These are phyloP conservation scores for Wickerhamiella slavikovae DNA, from an alignment of 805 yeast species.

Conservation along the genomic window DNA sequence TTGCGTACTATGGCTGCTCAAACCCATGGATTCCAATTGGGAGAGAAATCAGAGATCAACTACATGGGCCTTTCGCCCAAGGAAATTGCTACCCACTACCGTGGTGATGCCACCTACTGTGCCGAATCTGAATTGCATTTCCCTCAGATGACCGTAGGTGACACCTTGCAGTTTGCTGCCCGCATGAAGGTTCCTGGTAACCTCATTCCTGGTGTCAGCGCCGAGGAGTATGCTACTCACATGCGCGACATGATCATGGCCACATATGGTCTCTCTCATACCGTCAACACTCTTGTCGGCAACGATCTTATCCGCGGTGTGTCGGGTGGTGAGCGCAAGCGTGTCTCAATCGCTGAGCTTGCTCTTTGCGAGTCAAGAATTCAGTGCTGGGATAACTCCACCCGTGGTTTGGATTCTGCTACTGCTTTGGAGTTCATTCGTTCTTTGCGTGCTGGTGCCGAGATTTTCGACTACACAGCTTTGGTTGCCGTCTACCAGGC, in stretches of 20 bases:
- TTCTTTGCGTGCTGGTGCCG: conserved; percentile 44
- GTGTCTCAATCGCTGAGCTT: conserved; percentile 70
- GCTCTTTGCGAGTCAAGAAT: conserved; percentile 41
- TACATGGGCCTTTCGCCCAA: conserved; percentile 42
- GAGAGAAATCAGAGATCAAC: conserved; percentile 29
- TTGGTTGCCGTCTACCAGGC: conserved; percentile 54
- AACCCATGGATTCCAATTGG: conserved; percentile 25
- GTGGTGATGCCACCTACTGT: conserved; percentile 26
- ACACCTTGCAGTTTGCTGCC: conserved; percentile 51
- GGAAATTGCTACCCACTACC: conserved; percentile 38
- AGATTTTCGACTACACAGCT: conserved; percentile 31
- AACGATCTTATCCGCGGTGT: conserved; percentile 48
- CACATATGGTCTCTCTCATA: conserved; percentile 38
- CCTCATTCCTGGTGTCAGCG: conserved; percentile 27
- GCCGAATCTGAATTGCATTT: conserved; percentile 44
- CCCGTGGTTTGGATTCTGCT: conserved; percentile 71
- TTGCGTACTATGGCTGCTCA: conserved; percentile 45
- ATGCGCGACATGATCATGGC: conserved; percentile 30
- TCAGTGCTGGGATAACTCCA: conserved; percentile 64
- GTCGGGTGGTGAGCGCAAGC: conserved; percentile 72
- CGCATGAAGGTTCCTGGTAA: conserved; percentile 44
- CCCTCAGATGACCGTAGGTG: conserved; percentile 56
- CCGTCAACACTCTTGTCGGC: conserved; percentile 40
- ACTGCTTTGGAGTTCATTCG: conserved; percentile 59
- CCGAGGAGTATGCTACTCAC: conserved; percentile 27